phyloP scores from a whole-genome alignment of 2,329 filamentous ascomycete species.

The Microsporum audouinii region DNA sequence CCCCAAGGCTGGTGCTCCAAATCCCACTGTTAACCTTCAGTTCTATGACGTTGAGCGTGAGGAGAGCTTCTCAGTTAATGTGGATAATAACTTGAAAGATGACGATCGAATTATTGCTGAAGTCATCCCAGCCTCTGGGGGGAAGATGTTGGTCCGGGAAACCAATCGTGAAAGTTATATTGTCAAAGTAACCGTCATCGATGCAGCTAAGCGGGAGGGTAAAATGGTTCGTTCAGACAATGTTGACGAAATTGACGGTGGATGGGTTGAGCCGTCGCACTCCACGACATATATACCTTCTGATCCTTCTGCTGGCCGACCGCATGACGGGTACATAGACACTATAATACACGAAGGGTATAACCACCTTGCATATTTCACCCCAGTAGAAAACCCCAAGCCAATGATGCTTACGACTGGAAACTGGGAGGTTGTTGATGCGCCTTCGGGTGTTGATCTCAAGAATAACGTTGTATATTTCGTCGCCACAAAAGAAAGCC shows the following conservation, averaged over 20 bases:
- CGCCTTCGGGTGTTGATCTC: conserved; percentile 73
- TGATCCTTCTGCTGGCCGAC: conserved; percentile 61
- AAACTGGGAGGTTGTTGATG: conserved; percentile 80
- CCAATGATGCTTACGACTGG: conserved; percentile 80
- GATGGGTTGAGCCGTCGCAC: conserved; percentile 93
- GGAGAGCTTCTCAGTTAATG: conserved; percentile 68
- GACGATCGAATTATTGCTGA: conserved; percentile 85
- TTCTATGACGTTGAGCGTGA: conserved; percentile 75
- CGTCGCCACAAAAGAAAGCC: conserved; percentile 70
- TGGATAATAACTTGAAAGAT: conserved; percentile 64
- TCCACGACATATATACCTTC: conserved; percentile 77
- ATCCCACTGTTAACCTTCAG: conserved; percentile 74
- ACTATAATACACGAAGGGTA: conserved; percentile 75
- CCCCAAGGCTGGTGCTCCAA: conserved; percentile 87
- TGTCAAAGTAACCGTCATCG: conserved; percentile 76
- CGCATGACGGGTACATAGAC: conserved; percentile 84
- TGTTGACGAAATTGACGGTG: conserved; percentile 75
- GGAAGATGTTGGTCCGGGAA: conserved; percentile 74
- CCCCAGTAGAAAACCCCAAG: conserved; percentile 69
- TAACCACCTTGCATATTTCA: conserved; percentile 89
- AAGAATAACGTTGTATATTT: conserved; percentile 85
- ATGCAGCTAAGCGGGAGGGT: conserved; percentile 61
- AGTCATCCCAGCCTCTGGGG: conserved; percentile 73
- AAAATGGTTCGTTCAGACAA: conserved; percentile 70
- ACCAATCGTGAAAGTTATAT: conserved; percentile 90